A percentile compares a stretch with the other conserved stretches of the same genome.
phyloP scores from a whole-genome alignment of 2,329 filamentous ascomycete genomes.

The Ceratocystis harringtonii region DNA sequence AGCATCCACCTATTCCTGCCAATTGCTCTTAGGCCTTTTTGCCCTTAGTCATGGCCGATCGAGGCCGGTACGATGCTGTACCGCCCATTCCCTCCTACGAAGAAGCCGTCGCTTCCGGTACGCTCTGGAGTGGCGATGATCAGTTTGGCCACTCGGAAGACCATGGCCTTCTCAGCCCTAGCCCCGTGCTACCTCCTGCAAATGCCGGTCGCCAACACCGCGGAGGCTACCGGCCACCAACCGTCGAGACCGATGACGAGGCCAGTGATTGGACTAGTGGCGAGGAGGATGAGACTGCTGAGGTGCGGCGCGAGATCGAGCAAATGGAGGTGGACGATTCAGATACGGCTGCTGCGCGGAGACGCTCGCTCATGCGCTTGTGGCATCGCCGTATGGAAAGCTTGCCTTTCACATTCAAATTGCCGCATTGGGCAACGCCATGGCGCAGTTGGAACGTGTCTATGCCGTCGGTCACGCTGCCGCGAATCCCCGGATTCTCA shows the following conservation, averaged over 20 bases:
- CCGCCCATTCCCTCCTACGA: conserved; percentile 21
- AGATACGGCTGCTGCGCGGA: conserved; percentile 38
- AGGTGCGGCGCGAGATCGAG: conserved; percentile 67
- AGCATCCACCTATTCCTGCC: background rate
- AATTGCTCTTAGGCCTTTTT: background rate
- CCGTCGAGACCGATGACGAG: conserved; percentile 64
- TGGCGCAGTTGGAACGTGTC: conserved; percentile 32
- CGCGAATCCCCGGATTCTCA: conserved; percentile 24
- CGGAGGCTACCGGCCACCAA: conserved; percentile 59
- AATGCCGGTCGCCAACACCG: conserved; percentile 29
- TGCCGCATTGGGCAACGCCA: conserved; percentile 40
- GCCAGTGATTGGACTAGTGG: conserved; percentile 39
- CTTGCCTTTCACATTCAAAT: conserved; percentile 32
- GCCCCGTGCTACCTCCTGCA: conserved; percentile 25
- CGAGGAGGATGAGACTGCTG: conserved; percentile 40
- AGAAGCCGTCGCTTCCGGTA: conserved; percentile 20
- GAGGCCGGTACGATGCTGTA: conserved; percentile 20
- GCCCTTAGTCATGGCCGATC: conserved; percentile 12
- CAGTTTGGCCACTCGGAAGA: conserved; percentile 36
- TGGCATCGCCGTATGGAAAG: conserved; percentile 14
- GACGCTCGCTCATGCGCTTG: conserved; percentile 27
- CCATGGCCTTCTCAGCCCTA: conserved; percentile 53
- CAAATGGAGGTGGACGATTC: conserved; percentile 78
- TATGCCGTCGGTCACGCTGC: conserved; percentile 35
- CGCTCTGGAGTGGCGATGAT: conserved; percentile 11